These are phyloP conservation scores for Colletotrichum aenigma DNA, from an alignment of 2,329 filamentous ascomycete genomes.

Conservation along the genomic window DNA sequence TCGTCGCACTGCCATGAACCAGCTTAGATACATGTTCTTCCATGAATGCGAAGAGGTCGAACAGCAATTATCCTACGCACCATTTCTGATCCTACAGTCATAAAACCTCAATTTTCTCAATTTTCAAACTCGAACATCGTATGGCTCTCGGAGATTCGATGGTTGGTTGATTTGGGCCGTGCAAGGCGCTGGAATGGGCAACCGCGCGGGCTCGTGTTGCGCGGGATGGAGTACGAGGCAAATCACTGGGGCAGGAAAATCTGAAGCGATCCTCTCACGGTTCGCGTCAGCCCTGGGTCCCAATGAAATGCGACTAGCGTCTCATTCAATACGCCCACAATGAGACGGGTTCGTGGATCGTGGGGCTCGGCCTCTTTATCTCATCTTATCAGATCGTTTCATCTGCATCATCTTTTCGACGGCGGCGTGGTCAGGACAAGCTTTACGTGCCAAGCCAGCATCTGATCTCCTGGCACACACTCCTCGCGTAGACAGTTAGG, in stretches of 20 bases:
- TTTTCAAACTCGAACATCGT: neutral
- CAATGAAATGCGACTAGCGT: neutral
- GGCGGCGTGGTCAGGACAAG: neutral
- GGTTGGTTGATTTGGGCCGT: neutral
- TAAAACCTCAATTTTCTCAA: neutral
- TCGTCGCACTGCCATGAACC: neutral
- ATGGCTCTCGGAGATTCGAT: neutral
- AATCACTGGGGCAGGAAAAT: neutral
- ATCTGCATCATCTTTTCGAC: neutral
- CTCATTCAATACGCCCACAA: neutral
- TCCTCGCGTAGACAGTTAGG: neutral
- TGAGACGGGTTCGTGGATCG: neutral
- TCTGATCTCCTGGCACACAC: neutral
- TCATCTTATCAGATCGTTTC: neutral
- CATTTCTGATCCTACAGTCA: neutral
- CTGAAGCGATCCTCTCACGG: neutral
- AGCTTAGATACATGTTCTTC: neutral
- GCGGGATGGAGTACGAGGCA: neutral
- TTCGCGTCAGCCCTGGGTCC: neutral
- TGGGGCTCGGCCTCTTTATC: neutral
- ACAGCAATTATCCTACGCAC: neutral
- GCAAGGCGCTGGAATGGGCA: neutral
- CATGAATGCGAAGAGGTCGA: neutral
- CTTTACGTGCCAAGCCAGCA: neutral
- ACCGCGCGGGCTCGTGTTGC: neutral